Conservation (phyloP, 2,329 filamentous ascomycete species). For the Ramularia collo-cygni region DNA sequence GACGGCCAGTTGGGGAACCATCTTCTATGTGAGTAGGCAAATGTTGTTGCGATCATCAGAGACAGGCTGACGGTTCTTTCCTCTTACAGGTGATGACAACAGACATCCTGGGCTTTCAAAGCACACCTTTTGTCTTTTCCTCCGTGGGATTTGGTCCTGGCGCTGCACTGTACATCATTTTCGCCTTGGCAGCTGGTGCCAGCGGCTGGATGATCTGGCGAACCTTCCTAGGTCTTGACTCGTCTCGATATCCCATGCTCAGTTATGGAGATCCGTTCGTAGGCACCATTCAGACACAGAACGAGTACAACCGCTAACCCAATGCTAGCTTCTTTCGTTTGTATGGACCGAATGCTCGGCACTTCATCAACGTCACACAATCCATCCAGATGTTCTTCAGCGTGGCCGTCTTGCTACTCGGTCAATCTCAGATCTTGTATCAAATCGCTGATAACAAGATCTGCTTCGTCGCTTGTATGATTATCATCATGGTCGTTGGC, state of each 20-base stretch:
- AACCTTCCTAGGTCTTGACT: constrained; percentile 36
- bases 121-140: constrained; percentile 25
- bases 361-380: constrained; percentile 34
- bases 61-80: too few species aligned
- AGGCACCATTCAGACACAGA: too few species aligned
- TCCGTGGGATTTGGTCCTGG: constrained; percentile 30
- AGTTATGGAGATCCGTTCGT: constrained; percentile 34
- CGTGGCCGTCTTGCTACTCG: constrained; percentile 46
- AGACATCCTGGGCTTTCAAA: constrained; percentile 33
- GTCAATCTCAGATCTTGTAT: constrained; percentile 48
- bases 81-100: too few species aligned
- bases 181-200: constrained; percentile 27
- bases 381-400: constrained; percentile 41
- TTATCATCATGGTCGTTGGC: constrained; percentile 41
- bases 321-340: constrained; percentile 32
- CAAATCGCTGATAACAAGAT: constrained; percentile 42
- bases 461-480: constrained; percentile 45
- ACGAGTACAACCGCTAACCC: too few species aligned
- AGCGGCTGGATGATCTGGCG: constrained; percentile 23
- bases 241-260: constrained; percentile 34
- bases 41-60: too few species aligned
- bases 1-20: constrained; percentile 28
- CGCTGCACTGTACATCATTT: constrained; percentile 32
- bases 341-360: constrained; percentile 31
- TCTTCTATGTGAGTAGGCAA: constrained; percentile 40